These are phyloP conservation scores for Phytophthora hibernalis DNA, from an alignment of 352 stramenopile species.

Conservation along the genomic window DNA sequence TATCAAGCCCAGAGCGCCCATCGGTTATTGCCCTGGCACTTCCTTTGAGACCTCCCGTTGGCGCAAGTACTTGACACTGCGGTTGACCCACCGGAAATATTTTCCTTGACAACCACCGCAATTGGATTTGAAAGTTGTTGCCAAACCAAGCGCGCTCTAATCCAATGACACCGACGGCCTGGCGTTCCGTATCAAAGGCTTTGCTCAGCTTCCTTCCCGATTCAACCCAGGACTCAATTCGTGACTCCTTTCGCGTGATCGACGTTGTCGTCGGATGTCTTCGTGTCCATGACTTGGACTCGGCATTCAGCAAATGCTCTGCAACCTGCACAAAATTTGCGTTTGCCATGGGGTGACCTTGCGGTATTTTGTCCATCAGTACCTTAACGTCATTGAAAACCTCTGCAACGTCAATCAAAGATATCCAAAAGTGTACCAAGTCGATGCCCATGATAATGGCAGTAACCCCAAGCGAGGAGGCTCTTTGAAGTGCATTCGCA, in stretches of 20 bases:
- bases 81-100: background rate
- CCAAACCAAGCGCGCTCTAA: background rate
- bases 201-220: background rate
- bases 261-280: background rate
- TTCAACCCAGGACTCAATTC: background rate
- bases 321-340: constrained; percentile 17
- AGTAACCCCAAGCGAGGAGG: constrained; percentile 23
- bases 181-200: background rate
- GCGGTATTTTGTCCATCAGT: constrained; percentile 15
- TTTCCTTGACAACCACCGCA: background rate
- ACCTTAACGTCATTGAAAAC: background rate
- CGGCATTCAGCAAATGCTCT: background rate
- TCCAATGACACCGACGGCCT: background rate
- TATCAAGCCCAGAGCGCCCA: background rate
- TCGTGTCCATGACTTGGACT: background rate
- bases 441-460: constrained; percentile 30
- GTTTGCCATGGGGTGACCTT: background rate
- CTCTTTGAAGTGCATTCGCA: constrained; percentile 28
- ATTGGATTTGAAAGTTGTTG: background rate
- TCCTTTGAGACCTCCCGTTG: background rate
- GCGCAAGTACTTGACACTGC: background rate
- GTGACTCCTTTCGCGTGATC: background rate
- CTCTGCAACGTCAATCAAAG: constrained; percentile 26
- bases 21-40: background rate
- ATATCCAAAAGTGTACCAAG: constrained; percentile 25